Evolutionary conservation across 805 yeast genomes (phyloP), one percentile per base, ranked within the genome.

Genomic region (Wickerhamomyces chaumierensis): DNA sequence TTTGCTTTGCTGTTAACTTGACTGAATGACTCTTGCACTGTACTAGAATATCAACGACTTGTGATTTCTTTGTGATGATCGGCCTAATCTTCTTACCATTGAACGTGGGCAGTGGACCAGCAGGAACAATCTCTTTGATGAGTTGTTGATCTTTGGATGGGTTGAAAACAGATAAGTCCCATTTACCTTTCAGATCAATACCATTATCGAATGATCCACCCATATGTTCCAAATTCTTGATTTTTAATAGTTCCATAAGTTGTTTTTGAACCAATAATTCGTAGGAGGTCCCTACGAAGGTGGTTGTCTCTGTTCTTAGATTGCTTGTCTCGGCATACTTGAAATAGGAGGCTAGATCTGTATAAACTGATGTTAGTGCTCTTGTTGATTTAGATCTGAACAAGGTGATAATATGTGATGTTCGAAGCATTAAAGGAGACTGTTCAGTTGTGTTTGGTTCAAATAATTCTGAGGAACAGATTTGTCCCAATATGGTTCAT

Each of bases 131-230:
- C n/a, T n/a, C n/a, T n/a, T n/a, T n/a, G 16, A 39, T 31, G 2
- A 12, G 15, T 3, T 39, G 40, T 5, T 4, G 25, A 11, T n/a
- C 11, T 4, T 16, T 16, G 11, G n/a, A 17, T 8, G 27, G 18
- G 33, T 27, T 7, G 20, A 27, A 38, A 2, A 31, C 16, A 1
- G 40, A 23, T 2, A 51, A 20, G 31, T 46, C 41, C 54, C 54
- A 51, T 18, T 34, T 21, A 1, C 53, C 57, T 1, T 42, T 41
- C 1, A 51, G 43, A 36, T 52, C 57, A 16, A 46, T 45, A 1
- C 57, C 57, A 17, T 51, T 46, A 36, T 52, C 57, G 33, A 43
- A 44, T 2, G 52, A 33, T 0, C 57, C 57, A n/a, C 57, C 57
- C 31, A 36, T 42, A 28, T 49, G 51, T 2, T 8, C 18, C 28